phyloP scores from a whole-genome alignment of 1,284 basidiomycete species.

The Puccinia sorghi region DNA sequence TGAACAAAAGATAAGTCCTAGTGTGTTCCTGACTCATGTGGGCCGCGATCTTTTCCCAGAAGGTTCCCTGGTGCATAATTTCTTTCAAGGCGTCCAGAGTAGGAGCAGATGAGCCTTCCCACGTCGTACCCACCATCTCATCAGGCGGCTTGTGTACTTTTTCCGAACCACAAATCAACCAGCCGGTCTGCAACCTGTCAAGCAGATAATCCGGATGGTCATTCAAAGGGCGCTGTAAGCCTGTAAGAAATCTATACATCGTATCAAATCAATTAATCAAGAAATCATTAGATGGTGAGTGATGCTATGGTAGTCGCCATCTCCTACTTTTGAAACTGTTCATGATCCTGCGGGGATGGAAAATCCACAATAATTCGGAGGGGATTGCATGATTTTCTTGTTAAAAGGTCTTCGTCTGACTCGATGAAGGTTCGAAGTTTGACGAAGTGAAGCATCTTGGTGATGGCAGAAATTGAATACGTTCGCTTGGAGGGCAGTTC shows the following conservation, averaged over 20 bases:
- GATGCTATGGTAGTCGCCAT: not conserved
- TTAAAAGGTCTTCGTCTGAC: slow-evolving; percentile 68
- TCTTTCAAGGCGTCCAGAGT: slow-evolving; percentile 67
- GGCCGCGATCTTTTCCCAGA: slow-evolving; percentile 63
- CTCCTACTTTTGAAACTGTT: slow-evolving; percentile 30
- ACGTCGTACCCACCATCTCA: slow-evolving; percentile 57
- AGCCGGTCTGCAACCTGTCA: slow-evolving; percentile 81
- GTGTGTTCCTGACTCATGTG: slow-evolving; percentile 58
- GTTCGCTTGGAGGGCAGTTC: slow-evolving; percentile 77
- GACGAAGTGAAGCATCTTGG: slow-evolving; percentile 72
- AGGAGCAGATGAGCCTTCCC: slow-evolving; percentile 68
- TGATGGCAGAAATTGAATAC: slow-evolving; percentile 65
- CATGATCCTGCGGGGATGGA: slow-evolving; percentile 42
- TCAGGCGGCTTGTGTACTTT: slow-evolving; percentile 63
- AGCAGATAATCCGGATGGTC: slow-evolving; percentile 61
- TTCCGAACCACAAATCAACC: slow-evolving; percentile 75
- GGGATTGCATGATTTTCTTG: slow-evolving; percentile 77
- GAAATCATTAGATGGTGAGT: not conserved
- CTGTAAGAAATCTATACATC: slow-evolving; percentile 17
- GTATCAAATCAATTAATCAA: not conserved
- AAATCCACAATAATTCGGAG: slow-evolving; percentile 61
- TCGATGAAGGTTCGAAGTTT: slow-evolving; percentile 80
- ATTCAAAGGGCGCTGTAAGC: slow-evolving; percentile 9
- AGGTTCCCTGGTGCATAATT: slow-evolving; percentile 64
- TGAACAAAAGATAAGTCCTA: slow-evolving; percentile 57